phyloP scores from a whole-genome alignment of 257 asterid genomes.

The Henckelia pumila region DNA sequence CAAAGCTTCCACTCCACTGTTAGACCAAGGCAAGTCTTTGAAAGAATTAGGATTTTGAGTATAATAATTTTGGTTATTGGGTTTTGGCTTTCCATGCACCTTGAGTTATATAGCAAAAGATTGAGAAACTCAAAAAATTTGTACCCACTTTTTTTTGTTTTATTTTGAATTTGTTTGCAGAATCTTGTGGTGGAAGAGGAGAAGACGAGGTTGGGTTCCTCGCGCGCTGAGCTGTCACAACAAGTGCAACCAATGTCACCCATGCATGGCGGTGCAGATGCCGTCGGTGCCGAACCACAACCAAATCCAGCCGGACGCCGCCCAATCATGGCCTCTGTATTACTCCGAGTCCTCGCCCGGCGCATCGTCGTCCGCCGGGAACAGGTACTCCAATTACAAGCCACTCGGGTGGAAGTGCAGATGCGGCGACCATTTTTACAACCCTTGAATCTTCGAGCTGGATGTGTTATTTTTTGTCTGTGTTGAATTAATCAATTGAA shows the following conservation, averaged over 20 bases:
- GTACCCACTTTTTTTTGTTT: too few relatives aligned
- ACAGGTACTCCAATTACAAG: constrained; percentile 96
- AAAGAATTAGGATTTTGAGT: too few relatives aligned
- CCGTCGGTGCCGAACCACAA: constrained; percentile 66
- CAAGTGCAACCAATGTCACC: constrained; percentile 94
- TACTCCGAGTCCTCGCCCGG: constrained; percentile 35
- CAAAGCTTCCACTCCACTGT: too few relatives aligned
- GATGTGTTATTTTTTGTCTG: background rate
- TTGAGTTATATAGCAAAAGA: too few relatives aligned
- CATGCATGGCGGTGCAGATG: constrained; percentile 91
- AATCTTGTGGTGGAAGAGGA: constrained; percentile 64
- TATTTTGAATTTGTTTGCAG: constrained; percentile 23
- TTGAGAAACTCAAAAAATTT: too few relatives aligned
- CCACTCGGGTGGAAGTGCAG: constrained; percentile 99
- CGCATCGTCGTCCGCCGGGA: constrained; percentile 31
- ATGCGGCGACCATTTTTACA: constrained; percentile 73
- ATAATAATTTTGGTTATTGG: too few relatives aligned
- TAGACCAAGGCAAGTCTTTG: too few relatives aligned
- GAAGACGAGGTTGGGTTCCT: constrained; percentile 85
- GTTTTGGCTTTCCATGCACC: too few relatives aligned
- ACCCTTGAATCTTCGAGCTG: constrained; percentile 38
- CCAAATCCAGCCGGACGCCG: constrained; percentile 27
- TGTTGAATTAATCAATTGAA: too few relatives aligned
- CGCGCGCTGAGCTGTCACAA: constrained; percentile 93
- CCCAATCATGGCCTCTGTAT: constrained; percentile 26